These are phyloP conservation scores for Phtheirospermum japonicum DNA, from an alignment of 257 asterid genomes.

Conservation along the genomic window DNA sequence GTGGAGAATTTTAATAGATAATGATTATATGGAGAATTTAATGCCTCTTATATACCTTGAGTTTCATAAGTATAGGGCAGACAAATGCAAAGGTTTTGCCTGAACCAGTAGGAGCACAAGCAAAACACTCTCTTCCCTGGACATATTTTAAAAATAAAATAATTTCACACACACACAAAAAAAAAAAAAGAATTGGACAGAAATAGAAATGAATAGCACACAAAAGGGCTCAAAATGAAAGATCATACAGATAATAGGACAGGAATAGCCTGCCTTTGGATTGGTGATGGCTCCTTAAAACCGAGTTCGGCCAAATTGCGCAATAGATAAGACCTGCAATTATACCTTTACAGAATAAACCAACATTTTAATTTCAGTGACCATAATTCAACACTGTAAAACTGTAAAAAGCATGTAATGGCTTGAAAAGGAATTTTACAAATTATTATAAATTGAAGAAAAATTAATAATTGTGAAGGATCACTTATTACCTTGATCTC, in stretches of 20 bases:
- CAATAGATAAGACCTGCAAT: constrained; percentile 55
- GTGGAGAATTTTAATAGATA: constrained; percentile 21
- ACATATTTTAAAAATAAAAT: constrained; percentile 1
- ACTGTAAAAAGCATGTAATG: constrained; percentile 17
- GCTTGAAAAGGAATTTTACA: not conserved
- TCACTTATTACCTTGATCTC: constrained; percentile 49
- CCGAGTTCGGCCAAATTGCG: constrained; percentile 65
- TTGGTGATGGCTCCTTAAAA: constrained; percentile 79
- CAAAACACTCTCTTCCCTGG: constrained; percentile 89
- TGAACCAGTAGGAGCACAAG: constrained; percentile 87
- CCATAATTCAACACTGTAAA: constrained; percentile 9
- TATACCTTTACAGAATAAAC: constrained; percentile 46
- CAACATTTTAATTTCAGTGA: constrained; percentile 8
- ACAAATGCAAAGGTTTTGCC: constrained; percentile 81
- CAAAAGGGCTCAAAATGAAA: constrained; percentile 35
- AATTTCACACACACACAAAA: constrained; percentile 7
- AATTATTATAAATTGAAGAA: not conserved
- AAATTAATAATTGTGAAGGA: not conserved
- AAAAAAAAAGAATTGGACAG: constrained; percentile 11
- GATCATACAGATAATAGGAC: constrained; percentile 72
- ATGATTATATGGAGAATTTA: not conserved
- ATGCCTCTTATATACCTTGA: constrained; percentile 43
- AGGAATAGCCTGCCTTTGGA: constrained; percentile 93
- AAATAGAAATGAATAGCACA: constrained; percentile 1
- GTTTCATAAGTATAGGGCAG: constrained; percentile 75